Evolutionary conservation across 148 eudicot species (phyloP), one percentile per base, ranked within the genome.

Genomic region (Rhododendron williamsianum): DNA sequence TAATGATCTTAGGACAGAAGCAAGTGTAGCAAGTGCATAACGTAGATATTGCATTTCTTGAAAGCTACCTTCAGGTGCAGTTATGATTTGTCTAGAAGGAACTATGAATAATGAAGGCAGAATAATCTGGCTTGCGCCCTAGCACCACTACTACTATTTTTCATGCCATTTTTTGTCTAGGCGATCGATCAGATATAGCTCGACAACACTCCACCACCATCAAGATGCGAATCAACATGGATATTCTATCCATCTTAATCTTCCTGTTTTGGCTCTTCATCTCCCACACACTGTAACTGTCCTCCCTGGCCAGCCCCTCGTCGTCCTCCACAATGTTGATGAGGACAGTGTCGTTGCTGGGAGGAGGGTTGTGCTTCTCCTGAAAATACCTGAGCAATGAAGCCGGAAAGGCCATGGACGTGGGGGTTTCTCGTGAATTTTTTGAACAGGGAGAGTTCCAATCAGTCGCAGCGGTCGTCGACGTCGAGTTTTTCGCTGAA

Each of bases 31-130:
- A 33, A 33, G 35, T 33, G 35, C 95, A 89, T 86, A 97, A 72
- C 99, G 98, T 65, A 93, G 96, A 80, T 98, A 95, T 86, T 97
- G 99, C 87, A 94, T 90, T 81, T 97, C 99, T 83, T 94, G 98
- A 73, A 97, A 97, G 85, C 89, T 95, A n/a, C n/a, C n/a, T 85
- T 97, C 99, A 36, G 91, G 86, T n/a, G 98, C 91, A 67, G 91
- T 90, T 83, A 89, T 84, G 78, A 97, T 92, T 80, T 92, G 96
- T 88, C 91, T 92, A 71, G 92, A 90, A 82, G 98, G 6, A 54
- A 54, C 19, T 54, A 4, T 87, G 95, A 88, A 88, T 91, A 97
- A 87, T 97, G 99, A 87, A 94, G 93, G 4, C 98, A 41, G 98
- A 84, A 97, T 41, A 94, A 89, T 93, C 96, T 38, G 98, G 98